phyloP scores from a whole-genome alignment of 73 alveolate genomes.

The Paramecium caudatum region DNA sequence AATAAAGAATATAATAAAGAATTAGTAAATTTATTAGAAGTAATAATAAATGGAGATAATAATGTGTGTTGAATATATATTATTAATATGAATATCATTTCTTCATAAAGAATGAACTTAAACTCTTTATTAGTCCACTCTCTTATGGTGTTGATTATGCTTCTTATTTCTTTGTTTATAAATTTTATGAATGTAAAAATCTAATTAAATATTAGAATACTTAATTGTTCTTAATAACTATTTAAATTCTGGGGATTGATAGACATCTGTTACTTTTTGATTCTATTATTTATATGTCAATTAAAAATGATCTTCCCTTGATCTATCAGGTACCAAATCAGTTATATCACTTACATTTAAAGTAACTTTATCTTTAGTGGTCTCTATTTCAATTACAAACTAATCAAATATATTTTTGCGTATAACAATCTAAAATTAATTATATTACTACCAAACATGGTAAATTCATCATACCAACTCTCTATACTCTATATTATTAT shows the following conservation, averaged over 20 bases:
- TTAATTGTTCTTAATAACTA: slow-evolving; percentile 17
- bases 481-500: background rate
- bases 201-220: slow-evolving; percentile 19
- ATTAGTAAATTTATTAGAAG: slow-evolving; percentile 10
- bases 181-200: slow-evolving; percentile 28
- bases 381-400: slow-evolving; percentile 18
- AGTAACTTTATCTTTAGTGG: background rate
- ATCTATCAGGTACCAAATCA: slow-evolving; percentile 37
- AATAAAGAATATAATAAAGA: slow-evolving; percentile 14
- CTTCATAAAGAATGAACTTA: slow-evolving; percentile 49
- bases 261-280: slow-evolving; percentile 4
- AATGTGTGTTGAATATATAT: background rate
- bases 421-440: background rate
- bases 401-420: slow-evolving; percentile 13
- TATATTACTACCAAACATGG: slow-evolving; percentile 6
- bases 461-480: slow-evolving; percentile 4
- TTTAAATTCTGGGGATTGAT: slow-evolving; percentile 7
- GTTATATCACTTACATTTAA: background rate
- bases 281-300: background rate
- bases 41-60: slow-evolving; percentile 13
- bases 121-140: slow-evolving; percentile 44
- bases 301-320: slow-evolving; percentile 29
- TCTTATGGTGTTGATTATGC: background rate
- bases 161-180: slow-evolving; percentile 35
- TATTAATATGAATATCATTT: slow-evolving; percentile 25